Evolutionary conservation across 352 stramenopile species (phyloP).

Genomic region (Blastocystis sp.): DNA sequence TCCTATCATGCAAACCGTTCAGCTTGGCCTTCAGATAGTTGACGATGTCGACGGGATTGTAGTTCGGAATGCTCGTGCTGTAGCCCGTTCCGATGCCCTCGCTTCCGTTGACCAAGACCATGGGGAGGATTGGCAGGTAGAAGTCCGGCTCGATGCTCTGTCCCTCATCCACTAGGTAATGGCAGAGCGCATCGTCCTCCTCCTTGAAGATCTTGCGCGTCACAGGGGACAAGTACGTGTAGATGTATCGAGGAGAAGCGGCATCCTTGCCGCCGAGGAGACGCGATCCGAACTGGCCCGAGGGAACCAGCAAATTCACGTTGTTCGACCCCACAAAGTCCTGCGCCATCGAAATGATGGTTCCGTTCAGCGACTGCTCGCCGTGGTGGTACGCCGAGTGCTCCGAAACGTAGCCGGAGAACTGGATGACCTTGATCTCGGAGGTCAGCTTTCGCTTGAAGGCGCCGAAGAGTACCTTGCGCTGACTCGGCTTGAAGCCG

Average conservation of each 20-base stretch:
- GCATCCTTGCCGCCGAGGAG: slow-evolving; percentile 88
- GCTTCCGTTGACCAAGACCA: slow-evolving; percentile 87
- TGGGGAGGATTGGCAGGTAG: slow-evolving; percentile 87
- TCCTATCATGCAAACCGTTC: background rate
- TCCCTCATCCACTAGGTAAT: slow-evolving; percentile 79
- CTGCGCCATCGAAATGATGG: slow-evolving; percentile 93
- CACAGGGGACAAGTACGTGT: slow-evolving; percentile 77
- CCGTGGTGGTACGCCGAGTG: slow-evolving; percentile 96
- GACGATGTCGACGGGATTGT: slow-evolving; percentile 79
- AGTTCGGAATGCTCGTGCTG: slow-evolving; percentile 79
- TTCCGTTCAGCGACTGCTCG: slow-evolving; percentile 81
- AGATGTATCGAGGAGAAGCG: slow-evolving; percentile 81
- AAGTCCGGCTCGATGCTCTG: slow-evolving; percentile 80
- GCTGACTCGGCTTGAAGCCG: slow-evolving; percentile 93
- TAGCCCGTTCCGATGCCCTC: slow-evolving; percentile 92
- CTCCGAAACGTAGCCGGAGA: slow-evolving; percentile 80
- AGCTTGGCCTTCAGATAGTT: slow-evolving; percentile 62
- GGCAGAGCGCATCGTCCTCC: slow-evolving; percentile 76
- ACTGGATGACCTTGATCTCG: slow-evolving; percentile 66
- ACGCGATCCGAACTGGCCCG: slow-evolving; percentile 90
- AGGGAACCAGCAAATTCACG: slow-evolving; percentile 82
- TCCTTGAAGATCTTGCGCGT: slow-evolving; percentile 74
- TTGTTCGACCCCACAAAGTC: slow-evolving; percentile 97
- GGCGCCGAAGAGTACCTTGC: slow-evolving; percentile 90
- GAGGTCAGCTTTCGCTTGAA: slow-evolving; percentile 92